Evolutionary conservation across 805 yeast genomes (phyloP).

Genomic region (Blastobotrys muscicola): DNA sequence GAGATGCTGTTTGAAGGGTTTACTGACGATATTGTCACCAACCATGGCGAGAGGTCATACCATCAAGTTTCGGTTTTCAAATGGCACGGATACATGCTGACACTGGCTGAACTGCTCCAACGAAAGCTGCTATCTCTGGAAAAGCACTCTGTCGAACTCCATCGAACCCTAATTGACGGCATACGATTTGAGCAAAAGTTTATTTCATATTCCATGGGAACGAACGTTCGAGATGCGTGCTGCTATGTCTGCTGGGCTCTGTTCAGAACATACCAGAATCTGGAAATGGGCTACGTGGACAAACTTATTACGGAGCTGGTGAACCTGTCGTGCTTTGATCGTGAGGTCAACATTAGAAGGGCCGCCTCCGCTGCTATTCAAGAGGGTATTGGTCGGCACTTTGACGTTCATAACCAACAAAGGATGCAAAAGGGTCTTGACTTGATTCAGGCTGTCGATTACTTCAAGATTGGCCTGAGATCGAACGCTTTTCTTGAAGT

Average conservation of each 20-base stretch:
- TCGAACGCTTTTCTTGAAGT: conserved; percentile 33
- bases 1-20: conserved; percentile 23
- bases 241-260: conserved; percentile 82
- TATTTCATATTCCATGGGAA: conserved; percentile 45
- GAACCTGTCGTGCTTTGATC: conserved; percentile 54
- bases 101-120: conserved; percentile 41
- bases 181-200: conserved; percentile 51
- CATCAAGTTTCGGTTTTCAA: conserved; percentile 33
- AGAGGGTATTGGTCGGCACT: conserved; percentile 74
- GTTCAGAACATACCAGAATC: conserved; percentile 32
- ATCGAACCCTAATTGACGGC: conserved; percentile 33
- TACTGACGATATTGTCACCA: conserved; percentile 12
- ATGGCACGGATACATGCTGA: conserved; percentile 52
- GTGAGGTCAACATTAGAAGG: conserved; percentile 63
- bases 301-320: conserved; percentile 28
- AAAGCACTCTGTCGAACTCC: conserved; percentile 9
- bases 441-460: conserved; percentile 54
- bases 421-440: conserved; percentile 28
- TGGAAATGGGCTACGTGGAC: conserved; percentile 8
- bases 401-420: conserved; percentile 22
- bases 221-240: conserved; percentile 72
- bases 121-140: conserved; percentile 13
- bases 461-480: conserved; percentile 36
- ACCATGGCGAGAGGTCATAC: conserved; percentile 9
- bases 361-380: conserved; percentile 84